Percentiles rank a stretch among this genome's conserved stretches.
phyloP scores from a whole-genome alignment of 1,284 basidiomycete genomes.

The Mixia osmundae region DNA sequence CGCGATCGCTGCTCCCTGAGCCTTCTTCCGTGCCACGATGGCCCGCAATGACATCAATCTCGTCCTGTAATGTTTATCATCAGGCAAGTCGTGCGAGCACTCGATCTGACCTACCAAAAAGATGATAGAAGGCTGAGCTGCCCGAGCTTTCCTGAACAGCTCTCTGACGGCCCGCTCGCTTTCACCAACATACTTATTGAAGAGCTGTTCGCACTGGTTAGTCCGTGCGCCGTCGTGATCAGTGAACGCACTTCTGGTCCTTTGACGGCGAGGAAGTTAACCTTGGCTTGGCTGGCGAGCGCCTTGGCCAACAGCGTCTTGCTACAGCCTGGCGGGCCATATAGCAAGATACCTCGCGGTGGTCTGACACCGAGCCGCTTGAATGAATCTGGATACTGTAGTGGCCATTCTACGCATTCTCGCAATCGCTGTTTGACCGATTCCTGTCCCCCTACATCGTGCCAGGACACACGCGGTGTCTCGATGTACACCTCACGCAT shows the following conservation, averaged over 20 bases:
- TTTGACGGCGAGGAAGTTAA: slow-evolving; percentile 96
- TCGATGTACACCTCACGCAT: slow-evolving; percentile 84
- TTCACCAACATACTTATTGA: slow-evolving; percentile 95
- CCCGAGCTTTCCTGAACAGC: slow-evolving; percentile 81
- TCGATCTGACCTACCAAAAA: slow-evolving; percentile 49
- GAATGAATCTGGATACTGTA: slow-evolving; percentile 65
- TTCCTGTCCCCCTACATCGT: slow-evolving; percentile 71
- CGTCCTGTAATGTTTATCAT: slow-evolving; percentile 38
- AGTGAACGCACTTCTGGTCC: slow-evolving; percentile 58
- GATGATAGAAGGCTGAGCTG: slow-evolving; percentile 77
- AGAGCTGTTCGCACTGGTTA: slow-evolving; percentile 30
- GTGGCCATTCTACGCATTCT: slow-evolving; percentile 85
- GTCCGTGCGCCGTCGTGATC: background rate
- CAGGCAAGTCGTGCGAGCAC: background rate
- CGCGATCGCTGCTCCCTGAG: slow-evolving; percentile 44
- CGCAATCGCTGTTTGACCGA: slow-evolving; percentile 54
- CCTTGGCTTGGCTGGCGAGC: slow-evolving; percentile 76
- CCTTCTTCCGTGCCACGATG: slow-evolving; percentile 38
- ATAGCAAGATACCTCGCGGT: slow-evolving; percentile 73
- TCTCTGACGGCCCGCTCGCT: slow-evolving; percentile 85
- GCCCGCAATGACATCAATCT: slow-evolving; percentile 80
- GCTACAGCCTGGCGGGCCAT: slow-evolving; percentile 91
- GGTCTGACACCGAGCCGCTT: slow-evolving; percentile 63
- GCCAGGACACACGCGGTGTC: slow-evolving; percentile 55
- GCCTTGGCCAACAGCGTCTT: slow-evolving; percentile 90